These are phyloP conservation scores for Dinochytrium kinnereticum DNA, from an alignment of 371 early-diverging fungal species.

Conservation along the genomic window DNA sequence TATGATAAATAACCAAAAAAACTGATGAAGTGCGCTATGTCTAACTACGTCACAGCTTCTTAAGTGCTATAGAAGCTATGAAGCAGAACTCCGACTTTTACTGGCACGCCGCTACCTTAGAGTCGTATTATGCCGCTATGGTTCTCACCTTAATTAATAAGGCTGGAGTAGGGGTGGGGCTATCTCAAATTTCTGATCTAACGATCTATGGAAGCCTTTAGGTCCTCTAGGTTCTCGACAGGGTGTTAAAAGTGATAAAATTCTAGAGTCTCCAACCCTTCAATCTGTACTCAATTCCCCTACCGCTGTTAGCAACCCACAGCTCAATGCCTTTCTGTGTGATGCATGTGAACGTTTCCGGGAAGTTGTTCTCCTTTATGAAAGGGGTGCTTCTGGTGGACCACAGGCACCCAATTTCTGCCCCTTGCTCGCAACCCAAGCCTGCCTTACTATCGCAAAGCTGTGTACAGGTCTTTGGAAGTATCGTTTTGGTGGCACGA, in stretches of 20 bases:
- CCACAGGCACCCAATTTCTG: slow-evolving; percentile 52
- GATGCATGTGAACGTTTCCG: slow-evolving; percentile 53
- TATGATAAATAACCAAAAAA: no score
- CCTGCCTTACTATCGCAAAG: slow-evolving; percentile 57
- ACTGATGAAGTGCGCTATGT: no score
- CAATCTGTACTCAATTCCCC: slow-evolving; percentile 23
- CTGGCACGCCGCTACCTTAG: slow-evolving; percentile 83
- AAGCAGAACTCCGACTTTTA: slow-evolving; percentile 70
- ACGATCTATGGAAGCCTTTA: background rate
- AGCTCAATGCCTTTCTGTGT: slow-evolving; percentile 41
- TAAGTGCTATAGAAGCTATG: slow-evolving; percentile 70
- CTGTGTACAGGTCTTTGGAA: slow-evolving; percentile 52
- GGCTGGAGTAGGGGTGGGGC: slow-evolving; percentile 65
- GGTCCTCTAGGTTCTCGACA: slow-evolving; percentile 32
- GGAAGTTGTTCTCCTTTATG: slow-evolving; percentile 53
- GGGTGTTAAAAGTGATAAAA: slow-evolving; percentile 16
- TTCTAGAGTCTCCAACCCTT: slow-evolving; percentile 27
- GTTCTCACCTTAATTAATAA: slow-evolving; percentile 65
- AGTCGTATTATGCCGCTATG: slow-evolving; percentile 70
- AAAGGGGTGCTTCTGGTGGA: slow-evolving; percentile 40
- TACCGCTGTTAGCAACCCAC: slow-evolving; percentile 20
- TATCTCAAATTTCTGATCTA: background rate
- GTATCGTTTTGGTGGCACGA: slow-evolving; percentile 49
- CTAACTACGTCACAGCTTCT: slow-evolving; percentile 54
- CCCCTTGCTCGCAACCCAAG: slow-evolving; percentile 53